Conservation (phyloP, 2,329 filamentous ascomycete species). For the Alternaria alternata region DNA sequence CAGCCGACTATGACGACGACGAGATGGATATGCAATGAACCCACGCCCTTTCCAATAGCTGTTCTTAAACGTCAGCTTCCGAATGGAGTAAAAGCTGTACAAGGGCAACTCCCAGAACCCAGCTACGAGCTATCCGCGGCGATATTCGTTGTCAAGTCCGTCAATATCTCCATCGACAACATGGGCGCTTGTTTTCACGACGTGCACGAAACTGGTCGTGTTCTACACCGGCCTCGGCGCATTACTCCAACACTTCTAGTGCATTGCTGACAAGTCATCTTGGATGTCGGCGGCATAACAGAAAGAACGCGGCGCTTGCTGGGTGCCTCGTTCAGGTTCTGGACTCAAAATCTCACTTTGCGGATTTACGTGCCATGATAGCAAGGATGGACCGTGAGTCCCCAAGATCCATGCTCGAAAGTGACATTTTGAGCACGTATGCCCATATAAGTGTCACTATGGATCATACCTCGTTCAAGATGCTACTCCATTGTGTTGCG, state of each 20-base stretch:
- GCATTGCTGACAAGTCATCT: not conserved
- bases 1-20: conserved; percentile 68
- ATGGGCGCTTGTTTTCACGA: not conserved
- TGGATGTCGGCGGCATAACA: not conserved
- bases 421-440: not conserved
- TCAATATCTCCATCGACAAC: not conserved
- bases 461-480: not conserved
- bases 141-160: not conserved
- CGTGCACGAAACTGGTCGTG: not conserved
- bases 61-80: not conserved
- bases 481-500: not conserved
- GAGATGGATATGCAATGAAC: conserved; percentile 50
- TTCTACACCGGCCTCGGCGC: not conserved
- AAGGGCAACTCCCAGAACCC: not conserved
- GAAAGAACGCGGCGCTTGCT: not conserved
- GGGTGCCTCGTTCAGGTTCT: not conserved
- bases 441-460: not conserved
- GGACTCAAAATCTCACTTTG: not conserved
- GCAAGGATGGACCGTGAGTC: not conserved
- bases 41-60: not conserved
- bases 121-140: not conserved
- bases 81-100: not conserved
- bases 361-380: not conserved
- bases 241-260: not conserved
- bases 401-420: not conserved